Evolutionary conservation across 352 stramenopile species (phyloP).

Genomic region (Blastocystis hominis): DNA sequence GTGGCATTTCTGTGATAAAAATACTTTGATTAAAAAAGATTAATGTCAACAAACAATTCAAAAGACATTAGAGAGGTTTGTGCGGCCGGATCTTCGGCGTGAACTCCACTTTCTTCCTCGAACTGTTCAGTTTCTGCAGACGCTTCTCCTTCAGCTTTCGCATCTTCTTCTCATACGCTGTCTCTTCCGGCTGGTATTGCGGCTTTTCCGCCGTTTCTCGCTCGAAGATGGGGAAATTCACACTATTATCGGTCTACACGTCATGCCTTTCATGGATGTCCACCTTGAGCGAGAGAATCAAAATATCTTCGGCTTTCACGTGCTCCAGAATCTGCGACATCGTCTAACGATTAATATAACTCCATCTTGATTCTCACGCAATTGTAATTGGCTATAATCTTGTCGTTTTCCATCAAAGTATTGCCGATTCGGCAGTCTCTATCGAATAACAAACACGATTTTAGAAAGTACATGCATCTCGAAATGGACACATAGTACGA

Average conservation of each 20-base stretch:
- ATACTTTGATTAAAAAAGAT: not conserved
- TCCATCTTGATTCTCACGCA: not conserved
- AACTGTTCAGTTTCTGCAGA: slow-evolving; percentile 14
- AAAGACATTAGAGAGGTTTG: slow-evolving; percentile 20
- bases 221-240: slow-evolving; percentile 46
- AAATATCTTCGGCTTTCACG: not conserved
- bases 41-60: not conserved
- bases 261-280: not conserved
- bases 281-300: slow-evolving; percentile 13
- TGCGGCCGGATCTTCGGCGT: slow-evolving; percentile 16
- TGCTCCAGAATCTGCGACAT: not conserved
- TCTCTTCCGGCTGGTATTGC: not conserved
- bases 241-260: slow-evolving; percentile 35
- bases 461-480: not conserved
- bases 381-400: slow-evolving; percentile 49
- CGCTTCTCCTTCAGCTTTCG: slow-evolving; percentile 42
- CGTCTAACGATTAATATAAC: not conserved
- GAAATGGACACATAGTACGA: not conserved
- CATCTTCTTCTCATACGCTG: slow-evolving; percentile 21
- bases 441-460: not conserved
- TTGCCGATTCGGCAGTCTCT: not conserved
- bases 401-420: slow-evolving; percentile 5
- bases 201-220: not conserved
- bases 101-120: not conserved
- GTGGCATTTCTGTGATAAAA: not conserved